Evolutionary conservation across 306 rosid species (phyloP).

Genomic region (Benincasa hispida): DNA sequence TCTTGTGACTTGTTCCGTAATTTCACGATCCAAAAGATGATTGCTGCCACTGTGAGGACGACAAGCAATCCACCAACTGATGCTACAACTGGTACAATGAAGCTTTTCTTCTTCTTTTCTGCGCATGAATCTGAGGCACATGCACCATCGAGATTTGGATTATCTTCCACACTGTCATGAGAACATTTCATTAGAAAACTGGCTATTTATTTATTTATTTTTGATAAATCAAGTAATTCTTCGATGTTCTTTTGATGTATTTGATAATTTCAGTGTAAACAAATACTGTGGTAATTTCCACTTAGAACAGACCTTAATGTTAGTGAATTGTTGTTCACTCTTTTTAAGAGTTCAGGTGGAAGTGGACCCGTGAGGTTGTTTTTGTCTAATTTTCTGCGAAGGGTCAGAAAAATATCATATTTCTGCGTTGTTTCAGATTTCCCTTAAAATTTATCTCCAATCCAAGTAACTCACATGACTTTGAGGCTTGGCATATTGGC

Average conservation of each 20-base stretch:
- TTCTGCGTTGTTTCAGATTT: background rate
- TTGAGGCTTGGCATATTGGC: conserved; percentile 21
- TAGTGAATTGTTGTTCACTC: conserved; percentile 13
- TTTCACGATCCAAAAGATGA: conserved; percentile 14
- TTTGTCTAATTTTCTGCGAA: conserved; percentile 22
- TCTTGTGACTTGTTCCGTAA: background rate
- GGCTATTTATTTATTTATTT: background rate
- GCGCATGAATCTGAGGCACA: background rate
- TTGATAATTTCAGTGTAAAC: background rate
- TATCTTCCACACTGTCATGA: conserved; percentile 24
- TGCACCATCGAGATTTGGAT: conserved; percentile 14
- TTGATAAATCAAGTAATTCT: background rate
- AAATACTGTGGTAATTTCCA: background rate
- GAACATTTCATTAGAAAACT: background rate
- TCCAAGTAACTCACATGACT: conserved; percentile 26
- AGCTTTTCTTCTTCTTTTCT: background rate
- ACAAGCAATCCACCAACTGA: conserved; percentile 37
- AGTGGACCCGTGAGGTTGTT: conserved; percentile 27
- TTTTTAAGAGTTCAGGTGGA: conserved; percentile 22
- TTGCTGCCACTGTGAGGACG: conserved; percentile 12
- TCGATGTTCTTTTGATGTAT: background rate
- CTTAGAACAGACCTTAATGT: conserved; percentile 21
- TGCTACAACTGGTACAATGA: conserved; percentile 26
- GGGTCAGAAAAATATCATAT: background rate
- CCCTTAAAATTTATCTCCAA: background rate